Evolutionary conservation across 176 grass and related monocot genomes (phyloP).

Genomic region (Eragrostis curvula): DNA sequence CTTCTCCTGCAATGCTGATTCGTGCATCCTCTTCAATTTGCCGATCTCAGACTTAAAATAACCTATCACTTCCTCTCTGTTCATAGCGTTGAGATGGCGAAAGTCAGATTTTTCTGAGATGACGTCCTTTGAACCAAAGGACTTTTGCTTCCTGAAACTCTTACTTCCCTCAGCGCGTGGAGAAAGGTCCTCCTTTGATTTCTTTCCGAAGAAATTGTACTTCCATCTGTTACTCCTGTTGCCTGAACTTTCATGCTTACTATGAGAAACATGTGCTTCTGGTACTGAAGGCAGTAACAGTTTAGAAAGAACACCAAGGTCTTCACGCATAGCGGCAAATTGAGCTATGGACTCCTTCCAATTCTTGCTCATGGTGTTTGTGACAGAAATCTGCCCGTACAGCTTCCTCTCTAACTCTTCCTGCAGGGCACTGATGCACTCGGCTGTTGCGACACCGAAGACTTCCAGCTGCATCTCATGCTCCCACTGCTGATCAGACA

Average conservation of each 20-base stretch:
- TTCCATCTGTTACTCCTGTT: constrained; percentile 77
- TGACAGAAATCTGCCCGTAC: constrained; percentile 62
- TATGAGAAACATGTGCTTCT: constrained; percentile 52
- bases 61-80: constrained; percentile 72
- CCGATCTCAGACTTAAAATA: constrained; percentile 95
- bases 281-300: constrained; percentile 47
- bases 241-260: constrained; percentile 64
- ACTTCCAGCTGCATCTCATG: constrained; percentile 78
- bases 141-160: constrained; percentile 56
- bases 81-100: constrained; percentile 74
- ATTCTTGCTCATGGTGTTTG: constrained; percentile 68
- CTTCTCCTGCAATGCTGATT: constrained; percentile 76
- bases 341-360: constrained; percentile 78
- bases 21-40: constrained; percentile 87
- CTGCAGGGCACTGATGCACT: constrained; percentile 68
- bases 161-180: constrained; percentile 57
- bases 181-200: constrained; percentile 61
- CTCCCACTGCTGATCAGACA: constrained; percentile 72
- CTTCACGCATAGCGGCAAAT: constrained; percentile 63
- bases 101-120: constrained; percentile 78
- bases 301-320: constrained; percentile 75
- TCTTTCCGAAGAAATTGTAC: constrained; percentile 71
- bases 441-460: constrained; percentile 48
- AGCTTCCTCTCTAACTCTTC: constrained; percentile 79
- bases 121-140: constrained; percentile 56